Evolutionary conservation across 495 filamentous ascomycete species (phyloP).

Genomic region (Aspergillus mulundensis): DNA sequence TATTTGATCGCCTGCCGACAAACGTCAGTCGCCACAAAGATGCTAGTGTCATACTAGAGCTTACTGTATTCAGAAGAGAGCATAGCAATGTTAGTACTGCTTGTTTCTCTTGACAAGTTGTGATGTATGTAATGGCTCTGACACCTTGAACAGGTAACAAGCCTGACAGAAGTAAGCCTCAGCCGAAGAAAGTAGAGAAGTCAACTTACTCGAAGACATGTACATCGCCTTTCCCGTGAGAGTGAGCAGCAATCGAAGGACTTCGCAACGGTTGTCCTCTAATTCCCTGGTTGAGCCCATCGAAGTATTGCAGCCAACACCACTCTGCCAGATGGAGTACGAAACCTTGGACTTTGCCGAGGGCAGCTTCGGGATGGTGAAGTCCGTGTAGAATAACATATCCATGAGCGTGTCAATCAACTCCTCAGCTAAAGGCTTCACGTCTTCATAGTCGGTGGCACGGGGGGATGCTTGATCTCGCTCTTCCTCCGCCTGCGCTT

Average conservation of each 20-base stretch:
- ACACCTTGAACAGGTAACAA: slow-evolving; percentile 81
- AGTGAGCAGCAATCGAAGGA: slow-evolving; percentile 80
- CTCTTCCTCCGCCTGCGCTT: slow-evolving; percentile 51
- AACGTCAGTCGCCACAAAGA: background rate
- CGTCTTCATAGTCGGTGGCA: slow-evolving; percentile 68
- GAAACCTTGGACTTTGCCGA: slow-evolving; percentile 76
- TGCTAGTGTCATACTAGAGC: slow-evolving; percentile 19
- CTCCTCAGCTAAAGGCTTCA: slow-evolving; percentile 88
- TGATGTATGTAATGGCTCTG: slow-evolving; percentile 83
- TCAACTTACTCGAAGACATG: slow-evolving; percentile 61
- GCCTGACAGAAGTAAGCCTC: slow-evolving; percentile 35
- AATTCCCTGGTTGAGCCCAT: slow-evolving; percentile 84
- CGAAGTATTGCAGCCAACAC: slow-evolving; percentile 88
- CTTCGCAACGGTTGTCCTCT: slow-evolving; percentile 88
- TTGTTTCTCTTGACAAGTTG: slow-evolving; percentile 85
- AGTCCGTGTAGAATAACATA: slow-evolving; percentile 84
- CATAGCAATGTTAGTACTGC: slow-evolving; percentile 83
- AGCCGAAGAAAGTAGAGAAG: background rate
- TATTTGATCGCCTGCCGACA: slow-evolving; percentile 81
- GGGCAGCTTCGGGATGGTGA: slow-evolving; percentile 68
- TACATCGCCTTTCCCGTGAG: slow-evolving; percentile 91
- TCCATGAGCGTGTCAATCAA: slow-evolving; percentile 88
- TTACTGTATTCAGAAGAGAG: slow-evolving; percentile 92
- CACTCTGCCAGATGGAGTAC: slow-evolving; percentile 96
- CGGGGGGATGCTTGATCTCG: slow-evolving; percentile 38